Percentiles rank a stretch among this genome's conserved stretches.
Conservation (phyloP, 495 filamentous ascomycete genomes). For the Xylaria flabelliformis region DNA sequence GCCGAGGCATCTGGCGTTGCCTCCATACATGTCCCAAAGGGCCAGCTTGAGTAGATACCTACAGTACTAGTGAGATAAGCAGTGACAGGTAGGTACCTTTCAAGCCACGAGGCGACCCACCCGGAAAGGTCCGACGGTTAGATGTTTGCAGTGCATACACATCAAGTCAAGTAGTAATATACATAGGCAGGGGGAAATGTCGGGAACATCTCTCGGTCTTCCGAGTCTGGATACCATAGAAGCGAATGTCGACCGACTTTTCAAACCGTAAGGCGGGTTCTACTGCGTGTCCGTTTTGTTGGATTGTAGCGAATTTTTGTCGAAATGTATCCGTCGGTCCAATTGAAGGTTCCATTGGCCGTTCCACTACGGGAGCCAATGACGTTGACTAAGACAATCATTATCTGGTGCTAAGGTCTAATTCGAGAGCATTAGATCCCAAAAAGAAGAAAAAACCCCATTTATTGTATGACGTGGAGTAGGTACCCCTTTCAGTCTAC, state of each 20-base stretch:
- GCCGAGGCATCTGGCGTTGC: conserved; percentile 21
- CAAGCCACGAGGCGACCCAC: conserved; percentile 12
- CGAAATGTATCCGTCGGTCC: conserved; percentile 5
- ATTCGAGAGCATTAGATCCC: neutral
- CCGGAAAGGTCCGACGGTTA: neutral
- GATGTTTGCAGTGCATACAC: neutral
- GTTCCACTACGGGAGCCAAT: neutral
- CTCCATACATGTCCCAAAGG: neutral
- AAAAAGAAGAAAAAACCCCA: neutral
- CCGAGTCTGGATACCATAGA: neutral
- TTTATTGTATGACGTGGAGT: no score
- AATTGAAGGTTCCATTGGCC: conserved; percentile 9
- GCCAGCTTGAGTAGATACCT: neutral
- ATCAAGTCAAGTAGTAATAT: no score
- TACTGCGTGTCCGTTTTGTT: neutral
- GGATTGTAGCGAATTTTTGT: neutral
- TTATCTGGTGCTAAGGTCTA: neutral
- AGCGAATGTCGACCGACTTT: neutral
- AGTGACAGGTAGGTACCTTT: neutral
- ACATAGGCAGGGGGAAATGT: neutral
- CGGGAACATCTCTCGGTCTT: neutral
- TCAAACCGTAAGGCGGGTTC: conserved; percentile 5
- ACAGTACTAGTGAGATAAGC: no score
- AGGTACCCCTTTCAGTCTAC: no score
- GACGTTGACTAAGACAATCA: neutral